Evolutionary conservation across 2,329 filamentous ascomycete species (phyloP), one percentile per base, ranked within the genome.

Genomic region (Aspergillus persii): DNA sequence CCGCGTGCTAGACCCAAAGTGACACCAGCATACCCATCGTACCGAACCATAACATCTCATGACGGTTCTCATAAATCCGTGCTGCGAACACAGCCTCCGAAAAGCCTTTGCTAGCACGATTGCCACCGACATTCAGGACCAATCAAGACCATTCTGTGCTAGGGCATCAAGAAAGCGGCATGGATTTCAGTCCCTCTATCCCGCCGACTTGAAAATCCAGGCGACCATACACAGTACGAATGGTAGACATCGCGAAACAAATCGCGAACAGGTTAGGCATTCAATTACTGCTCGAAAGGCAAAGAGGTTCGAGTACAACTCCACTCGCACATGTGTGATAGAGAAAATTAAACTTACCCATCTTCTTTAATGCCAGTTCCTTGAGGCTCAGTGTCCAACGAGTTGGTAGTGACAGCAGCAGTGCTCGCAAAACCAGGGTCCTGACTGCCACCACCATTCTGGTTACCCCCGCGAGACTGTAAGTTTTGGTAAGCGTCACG

Each of bases 321-420:
- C 18, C 18, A 23, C 18, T 46, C n/a, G 57, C 27, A 27, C 44
- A 15, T 30, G 47, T 29, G 48, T 50, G 36, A 15, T n/a, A 41
- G 15, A 8, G 12, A 55, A 49, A 56, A n/a, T 27, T 49, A 11
- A n/a, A 86, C 91, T 93, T 88, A 96, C 91, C 91, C 91, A 74
- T 96, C 91, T 85, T 96, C 91, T 78, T 96, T 96, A 58, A 93
- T 90, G 52, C 76, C 77, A 27, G 76, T 79, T 50, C 73, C 74
- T 50, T 76, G 74, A 53, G 66, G 68, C 48, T 75, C 75, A 30
- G 69, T 53, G 36, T 77, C 74, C 36, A 61, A 66, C 51, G 64
- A 64, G 54, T 68, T 61, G 58, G 62, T 55, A 29, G 60, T 57
- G 30, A 62, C 57, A 41, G 36, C 36, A 41, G 36, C 4, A 55